A percentile compares a stretch with the other conserved stretches of the same genome.
phyloP scores from a whole-genome alignment of 371 early-diverging fungal genomes.

The Basidiobolus meristosporus region DNA sequence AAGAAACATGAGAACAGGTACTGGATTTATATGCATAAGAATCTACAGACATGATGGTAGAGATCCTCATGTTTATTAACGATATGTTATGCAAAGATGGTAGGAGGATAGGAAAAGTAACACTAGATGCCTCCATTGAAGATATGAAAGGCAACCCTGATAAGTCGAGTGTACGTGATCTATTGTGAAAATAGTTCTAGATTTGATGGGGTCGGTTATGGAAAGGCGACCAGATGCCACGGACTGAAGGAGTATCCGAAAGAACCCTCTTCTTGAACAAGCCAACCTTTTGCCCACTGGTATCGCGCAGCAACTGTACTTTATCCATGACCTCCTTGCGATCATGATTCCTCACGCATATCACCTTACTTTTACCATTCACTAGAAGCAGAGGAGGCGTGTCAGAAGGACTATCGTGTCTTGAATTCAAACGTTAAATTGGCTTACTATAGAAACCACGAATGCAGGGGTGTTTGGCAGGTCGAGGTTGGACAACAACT shows the following conservation, averaged over 20 bases:
- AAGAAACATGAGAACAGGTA: too few species aligned
- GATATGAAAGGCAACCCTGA: too few species aligned
- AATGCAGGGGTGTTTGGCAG: slow-evolving; percentile 54
- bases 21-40: too few species aligned
- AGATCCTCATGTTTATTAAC: too few species aligned
- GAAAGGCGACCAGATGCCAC: slow-evolving; percentile 80
- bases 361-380: slow-evolving; percentile 50
- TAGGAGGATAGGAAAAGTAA: too few species aligned
- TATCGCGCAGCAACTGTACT: slow-evolving; percentile 39
- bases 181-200: too few species aligned
- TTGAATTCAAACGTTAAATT: slow-evolving; percentile 1
- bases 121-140: too few species aligned
- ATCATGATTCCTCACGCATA: slow-evolving; percentile 45
- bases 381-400: slow-evolving; percentile 11
- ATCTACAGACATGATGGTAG: too few species aligned
- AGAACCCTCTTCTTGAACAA: slow-evolving; percentile 53
- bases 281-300: slow-evolving; percentile 40
- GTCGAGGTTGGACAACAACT: slow-evolving; percentile 55
- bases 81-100: too few species aligned
- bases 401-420: neutral
- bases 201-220: slow-evolving; percentile 44
- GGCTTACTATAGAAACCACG: slow-evolving; percentile 51
- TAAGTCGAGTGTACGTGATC: too few species aligned
- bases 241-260: slow-evolving; percentile 61
- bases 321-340: slow-evolving; percentile 35